Evolutionary conservation across 352 stramenopile species (phyloP).

Genomic region (Pythium brachiatum): DNA sequence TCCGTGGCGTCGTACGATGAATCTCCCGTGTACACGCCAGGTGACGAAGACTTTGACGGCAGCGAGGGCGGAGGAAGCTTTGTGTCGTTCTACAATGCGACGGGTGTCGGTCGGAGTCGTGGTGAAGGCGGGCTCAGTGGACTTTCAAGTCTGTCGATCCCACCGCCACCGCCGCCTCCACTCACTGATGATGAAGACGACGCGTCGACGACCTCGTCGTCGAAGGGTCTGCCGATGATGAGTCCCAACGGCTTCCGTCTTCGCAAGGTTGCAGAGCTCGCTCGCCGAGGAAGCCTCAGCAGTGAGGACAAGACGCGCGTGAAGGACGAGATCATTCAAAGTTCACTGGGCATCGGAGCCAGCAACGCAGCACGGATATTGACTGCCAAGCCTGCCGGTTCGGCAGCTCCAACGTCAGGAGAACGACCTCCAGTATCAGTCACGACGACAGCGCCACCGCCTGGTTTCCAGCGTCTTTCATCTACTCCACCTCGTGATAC

Average conservation of each 20-base stretch:
- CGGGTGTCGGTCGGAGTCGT: conserved; percentile 27
- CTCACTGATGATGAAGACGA: conserved; percentile 71
- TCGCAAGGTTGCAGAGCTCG: conserved; percentile 76
- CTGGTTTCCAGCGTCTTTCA: conserved; percentile 45
- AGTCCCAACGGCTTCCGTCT: conserved; percentile 73
- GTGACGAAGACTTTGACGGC: conserved; percentile 66
- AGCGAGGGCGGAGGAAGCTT: conserved; percentile 67
- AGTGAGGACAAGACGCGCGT: conserved; percentile 80
- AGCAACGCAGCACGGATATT: conserved; percentile 61
- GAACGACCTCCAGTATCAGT: conserved; percentile 26
- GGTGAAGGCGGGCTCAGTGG: conserved; percentile 31
- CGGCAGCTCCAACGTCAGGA: conserved; percentile 18
- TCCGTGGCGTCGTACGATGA: background rate
- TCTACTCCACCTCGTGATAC: conserved; percentile 41
- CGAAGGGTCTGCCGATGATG: conserved; percentile 76
- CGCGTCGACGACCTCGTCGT: conserved; percentile 54
- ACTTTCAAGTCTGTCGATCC: conserved; percentile 53
- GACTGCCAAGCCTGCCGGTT: conserved; percentile 35
- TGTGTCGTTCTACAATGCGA: conserved; percentile 77
- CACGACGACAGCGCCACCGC: conserved; percentile 32
- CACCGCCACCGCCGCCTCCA: conserved; percentile 55
- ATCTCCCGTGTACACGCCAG: conserved; percentile 46
- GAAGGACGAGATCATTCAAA: conserved; percentile 88
- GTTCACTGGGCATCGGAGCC: conserved; percentile 69
- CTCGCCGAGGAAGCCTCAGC: conserved; percentile 72